Evolutionary conservation across 768 basidiomycete genomes (phyloP), one percentile per base, ranked within the genome.

Genomic region (Sutorius australiensis): DNA sequence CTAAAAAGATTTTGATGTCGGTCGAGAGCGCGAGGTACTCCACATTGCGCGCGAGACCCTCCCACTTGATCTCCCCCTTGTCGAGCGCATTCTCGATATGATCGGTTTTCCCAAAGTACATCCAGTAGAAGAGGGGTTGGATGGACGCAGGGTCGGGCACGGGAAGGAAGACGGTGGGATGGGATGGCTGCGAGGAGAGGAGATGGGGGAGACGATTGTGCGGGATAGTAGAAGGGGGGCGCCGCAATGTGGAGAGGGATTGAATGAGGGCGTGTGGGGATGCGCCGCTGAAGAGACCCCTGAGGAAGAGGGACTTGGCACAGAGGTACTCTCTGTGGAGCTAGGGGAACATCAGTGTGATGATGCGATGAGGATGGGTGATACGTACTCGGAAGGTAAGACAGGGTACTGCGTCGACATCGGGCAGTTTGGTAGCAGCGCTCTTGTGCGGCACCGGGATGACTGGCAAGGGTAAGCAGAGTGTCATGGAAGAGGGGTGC

Each of bases 21-120:
- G 82, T 73, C 48, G 82, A 76, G 57, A 95, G 78, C 13, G 83
- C 86, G 46, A 95, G 84, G 63, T 91, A 95, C 66, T 95, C 92
- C 65, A 87, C 91, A 67, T 95, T 95, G 54, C 87, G 82, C 16
- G 89, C 89, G 57, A 95, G 75, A 24, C 89, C 90, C 60, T 93
- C 87, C 92, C 92, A 95, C 41, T 81, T 80, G 45, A 92, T 77
- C 46, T 76, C 67, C n/a, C 86, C 83, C n/a, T 75, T 70, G 55
- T 80, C 79, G 12, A 95, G 80, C 40, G 80, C 84, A 27, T 81
- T 75, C 61, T 87, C 81, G 61, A 95, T 85, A 50, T 75, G 76
- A 43, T 73, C 69, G 9, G 81, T 81, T 56, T 80, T 75, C 24
- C 89, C 91, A 69, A 89, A 92, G 72, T 90, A 90, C 78, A 89